These are phyloP conservation scores for Actinidia chinensis DNA, from an alignment of 179 eudicot species.

Conservation along the genomic window DNA sequence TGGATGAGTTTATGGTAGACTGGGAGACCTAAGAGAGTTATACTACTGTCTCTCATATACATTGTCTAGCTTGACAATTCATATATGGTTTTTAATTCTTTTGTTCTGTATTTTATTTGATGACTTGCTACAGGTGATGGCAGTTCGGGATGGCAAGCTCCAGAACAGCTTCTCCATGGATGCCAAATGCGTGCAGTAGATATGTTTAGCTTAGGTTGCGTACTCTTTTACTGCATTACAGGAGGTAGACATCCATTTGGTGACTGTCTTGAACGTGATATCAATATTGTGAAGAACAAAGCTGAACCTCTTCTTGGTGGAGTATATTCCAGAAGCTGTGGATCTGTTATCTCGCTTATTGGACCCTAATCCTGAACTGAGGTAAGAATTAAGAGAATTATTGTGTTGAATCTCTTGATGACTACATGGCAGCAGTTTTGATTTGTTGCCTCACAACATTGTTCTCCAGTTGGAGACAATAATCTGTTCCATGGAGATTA, in stretches of 20 bases:
- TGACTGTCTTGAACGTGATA: conserved; percentile 69
- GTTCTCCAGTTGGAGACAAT: not conserved
- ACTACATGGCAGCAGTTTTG: too few relatives aligned
- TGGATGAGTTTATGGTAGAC: not conserved
- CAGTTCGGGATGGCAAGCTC: conserved; percentile 97
- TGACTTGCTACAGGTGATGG: conserved; percentile 63
- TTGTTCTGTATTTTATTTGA: not conserved
- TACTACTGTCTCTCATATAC: not conserved
- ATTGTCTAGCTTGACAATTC: not conserved
- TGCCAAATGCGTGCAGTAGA: conserved; percentile 87
- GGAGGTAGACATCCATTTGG: conserved; percentile 95
- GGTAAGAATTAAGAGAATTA: too few relatives aligned
- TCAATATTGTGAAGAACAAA: conserved; percentile 56
- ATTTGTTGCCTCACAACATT: too few relatives aligned
- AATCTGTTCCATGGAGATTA: conserved; percentile 1
- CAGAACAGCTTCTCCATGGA: conserved; percentile 73
- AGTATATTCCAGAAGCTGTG: conserved; percentile 75
- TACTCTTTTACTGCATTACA: conserved; percentile 73
- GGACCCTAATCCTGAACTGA: conserved; percentile 53
- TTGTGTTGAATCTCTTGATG: too few relatives aligned
- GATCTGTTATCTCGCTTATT: conserved; percentile 62
- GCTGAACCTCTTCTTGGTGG: conserved; percentile 64
- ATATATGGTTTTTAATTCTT: not conserved
- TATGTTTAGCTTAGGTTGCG: conserved; percentile 78
- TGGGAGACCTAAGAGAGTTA: not conserved